Percentiles rank a stretch among this genome's conserved stretches.
Conservation (phyloP, 2,329 filamentous ascomycete genomes). For the Pseudogymnoascus sp. region DNA sequence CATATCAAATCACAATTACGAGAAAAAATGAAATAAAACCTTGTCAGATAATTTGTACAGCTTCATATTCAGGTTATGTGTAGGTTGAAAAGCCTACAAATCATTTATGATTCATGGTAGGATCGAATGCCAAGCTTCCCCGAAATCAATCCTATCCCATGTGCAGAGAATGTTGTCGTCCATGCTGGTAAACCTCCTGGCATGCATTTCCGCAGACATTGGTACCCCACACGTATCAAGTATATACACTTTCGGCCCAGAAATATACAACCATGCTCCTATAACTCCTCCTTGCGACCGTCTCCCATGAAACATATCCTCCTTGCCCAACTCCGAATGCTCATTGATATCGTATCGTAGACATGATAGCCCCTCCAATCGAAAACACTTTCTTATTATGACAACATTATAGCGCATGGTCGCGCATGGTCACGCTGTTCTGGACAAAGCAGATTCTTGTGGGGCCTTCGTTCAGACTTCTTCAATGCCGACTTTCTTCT, state of each 20-base stretch:
- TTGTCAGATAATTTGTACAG: background rate
- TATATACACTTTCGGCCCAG: background rate
- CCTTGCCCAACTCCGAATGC: background rate
- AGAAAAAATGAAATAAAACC: background rate
- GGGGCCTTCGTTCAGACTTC: background rate
- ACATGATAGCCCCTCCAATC: background rate
- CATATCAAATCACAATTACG: constrained; percentile 4
- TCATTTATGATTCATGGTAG: background rate
- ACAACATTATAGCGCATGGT: background rate
- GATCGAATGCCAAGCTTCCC: background rate
- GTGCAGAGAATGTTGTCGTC: background rate
- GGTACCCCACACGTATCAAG: background rate
- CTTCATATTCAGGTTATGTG: background rate
- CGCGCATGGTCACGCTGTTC: background rate
- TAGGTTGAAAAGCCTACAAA: background rate
- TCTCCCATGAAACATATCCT: background rate
- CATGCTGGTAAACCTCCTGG: background rate
- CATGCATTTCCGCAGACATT: background rate
- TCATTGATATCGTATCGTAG: constrained; percentile 2
- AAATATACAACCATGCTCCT: background rate
- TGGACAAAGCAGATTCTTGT: background rate
- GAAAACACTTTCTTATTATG: background rate
- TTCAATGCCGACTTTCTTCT: background rate
- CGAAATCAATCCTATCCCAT: background rate
- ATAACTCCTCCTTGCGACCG: background rate